phyloP scores from a whole-genome alignment of 2,329 filamentous ascomycete species.

The Daldinia eschscholtzii region DNA sequence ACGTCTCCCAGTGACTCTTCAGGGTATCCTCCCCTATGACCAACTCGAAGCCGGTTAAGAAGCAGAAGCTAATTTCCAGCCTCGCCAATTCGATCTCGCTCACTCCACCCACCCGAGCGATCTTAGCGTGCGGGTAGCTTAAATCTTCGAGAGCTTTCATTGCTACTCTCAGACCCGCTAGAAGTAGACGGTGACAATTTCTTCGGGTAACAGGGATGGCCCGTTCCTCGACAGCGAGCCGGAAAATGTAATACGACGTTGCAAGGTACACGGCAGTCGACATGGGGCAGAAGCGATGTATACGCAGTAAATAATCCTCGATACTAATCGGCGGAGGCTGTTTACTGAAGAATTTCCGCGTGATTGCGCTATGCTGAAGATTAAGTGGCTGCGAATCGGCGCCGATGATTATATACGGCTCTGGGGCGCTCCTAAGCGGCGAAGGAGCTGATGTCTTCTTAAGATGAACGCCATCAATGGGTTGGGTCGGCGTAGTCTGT shows the following conservation, averaged over 20 bases:
- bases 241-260: conserved; percentile 87
- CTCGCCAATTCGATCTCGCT: conserved; percentile 83
- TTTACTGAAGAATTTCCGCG: conserved; percentile 93
- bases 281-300: conserved; percentile 93
- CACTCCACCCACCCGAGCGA: conserved; percentile 90
- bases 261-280: conserved; percentile 94
- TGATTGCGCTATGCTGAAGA: conserved; percentile 86
- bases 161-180: conserved; percentile 87
- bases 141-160: conserved; percentile 97
- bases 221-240: conserved; percentile 80
- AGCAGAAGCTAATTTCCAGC: conserved; percentile 91
- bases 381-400: conserved; percentile 78
- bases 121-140: conserved; percentile 84
- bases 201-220: conserved; percentile 83
- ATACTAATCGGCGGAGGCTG: conserved; percentile 85
- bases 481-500: conserved; percentile 47
- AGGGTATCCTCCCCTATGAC: conserved; percentile 71
- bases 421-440: conserved; percentile 47
- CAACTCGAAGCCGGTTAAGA: conserved; percentile 86
- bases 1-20: conserved; percentile 75
- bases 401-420: conserved; percentile 73
- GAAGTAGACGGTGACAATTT: conserved; percentile 87
- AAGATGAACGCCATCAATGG: conserved; percentile 69
- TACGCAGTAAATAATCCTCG: conserved; percentile 84
- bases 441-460: conserved; percentile 52